These are phyloP conservation scores for Goniomonas avonlea DNA, from an alignment of 78 protist genomes.

Conservation along the genomic window DNA sequence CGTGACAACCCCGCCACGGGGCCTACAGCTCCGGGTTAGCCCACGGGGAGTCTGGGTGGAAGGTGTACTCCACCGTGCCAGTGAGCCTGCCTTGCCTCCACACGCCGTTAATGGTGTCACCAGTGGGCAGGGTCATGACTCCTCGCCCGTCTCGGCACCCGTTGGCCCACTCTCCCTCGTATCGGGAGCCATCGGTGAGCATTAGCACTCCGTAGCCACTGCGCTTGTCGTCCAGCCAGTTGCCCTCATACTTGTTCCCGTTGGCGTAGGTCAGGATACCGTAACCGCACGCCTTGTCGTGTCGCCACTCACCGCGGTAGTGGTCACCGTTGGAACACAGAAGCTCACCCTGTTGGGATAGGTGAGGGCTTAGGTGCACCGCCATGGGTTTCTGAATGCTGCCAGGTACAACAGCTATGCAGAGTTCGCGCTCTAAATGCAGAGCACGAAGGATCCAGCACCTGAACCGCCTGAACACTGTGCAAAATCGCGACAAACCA, in stretches of 20 bases:
- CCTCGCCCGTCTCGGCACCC: constrained; percentile 35
- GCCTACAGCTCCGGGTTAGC: constrained; percentile 5
- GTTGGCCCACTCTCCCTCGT: constrained; percentile 54
- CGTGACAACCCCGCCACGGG: not conserved
- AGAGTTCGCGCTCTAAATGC: too few relatives aligned
- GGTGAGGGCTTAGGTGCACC: not conserved
- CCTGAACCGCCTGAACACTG: not conserved
- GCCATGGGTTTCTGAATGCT: not conserved
- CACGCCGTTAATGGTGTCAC: not conserved
- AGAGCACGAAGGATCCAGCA: not conserved
- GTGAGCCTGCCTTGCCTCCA: not conserved
- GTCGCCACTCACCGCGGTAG: constrained; percentile 40
- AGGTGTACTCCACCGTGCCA: not conserved
- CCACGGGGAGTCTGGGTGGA: not conserved
- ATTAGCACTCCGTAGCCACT: constrained; percentile 40
- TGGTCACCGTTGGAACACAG: constrained; percentile 42
- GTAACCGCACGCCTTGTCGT: not conserved
- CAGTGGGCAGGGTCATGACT: not conserved
- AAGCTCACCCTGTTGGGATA: constrained; percentile 43
- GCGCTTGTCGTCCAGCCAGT: constrained; percentile 13
- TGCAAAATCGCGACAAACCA: not conserved
- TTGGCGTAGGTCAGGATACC: constrained; percentile 43
- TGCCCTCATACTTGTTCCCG: constrained; percentile 30
- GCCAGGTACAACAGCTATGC: not conserved
- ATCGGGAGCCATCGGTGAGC: constrained; percentile 30